Evolutionary conservation across 495 filamentous ascomycete species (phyloP).

Genomic region (Hypoxylon fuscum): DNA sequence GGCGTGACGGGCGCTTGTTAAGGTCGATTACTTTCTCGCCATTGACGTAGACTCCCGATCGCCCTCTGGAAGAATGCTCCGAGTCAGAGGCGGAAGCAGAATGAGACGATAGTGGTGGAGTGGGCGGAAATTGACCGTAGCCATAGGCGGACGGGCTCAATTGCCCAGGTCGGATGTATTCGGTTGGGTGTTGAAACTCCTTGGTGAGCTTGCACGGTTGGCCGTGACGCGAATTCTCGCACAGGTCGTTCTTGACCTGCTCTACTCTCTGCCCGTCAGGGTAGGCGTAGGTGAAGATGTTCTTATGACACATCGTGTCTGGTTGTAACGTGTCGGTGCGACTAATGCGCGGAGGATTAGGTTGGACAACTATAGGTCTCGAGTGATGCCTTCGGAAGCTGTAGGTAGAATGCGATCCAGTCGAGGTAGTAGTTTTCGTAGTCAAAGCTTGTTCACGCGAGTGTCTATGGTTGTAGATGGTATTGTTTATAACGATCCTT

Average conservation of each 20-base stretch:
- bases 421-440: conserved; percentile 13
- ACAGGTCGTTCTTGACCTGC: conserved; percentile 29
- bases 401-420: conserved; percentile 24
- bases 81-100: conserved; percentile 52
- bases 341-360: conserved; percentile 37
- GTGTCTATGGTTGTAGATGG: conserved; percentile 39
- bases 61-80: conserved; percentile 42
- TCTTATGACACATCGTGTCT: conserved; percentile 56
- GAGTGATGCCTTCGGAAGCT: conserved; percentile 26
- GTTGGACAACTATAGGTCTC: conserved; percentile 33
- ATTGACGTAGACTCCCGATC: conserved; percentile 46
- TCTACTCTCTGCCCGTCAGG: conserved; percentile 38
- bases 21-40: conserved; percentile 42
- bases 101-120: conserved; percentile 51
- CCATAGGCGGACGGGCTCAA: conserved; percentile 38
- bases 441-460: conserved; percentile 25
- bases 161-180: conserved; percentile 27
- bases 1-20: conserved; percentile 41
- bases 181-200: conserved; percentile 27
- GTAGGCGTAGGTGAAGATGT: conserved; percentile 43
- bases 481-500: conserved; percentile 45
- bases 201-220: conserved; percentile 33
- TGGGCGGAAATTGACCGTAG: conserved; percentile 43
- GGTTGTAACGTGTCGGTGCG: conserved; percentile 36
- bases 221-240: conserved; percentile 31